A percentile compares a stretch with the other conserved stretches of the same genome.
phyloP scores from a whole-genome alignment of 2,329 filamentous ascomycete species.

The Monilinia fructigena region DNA sequence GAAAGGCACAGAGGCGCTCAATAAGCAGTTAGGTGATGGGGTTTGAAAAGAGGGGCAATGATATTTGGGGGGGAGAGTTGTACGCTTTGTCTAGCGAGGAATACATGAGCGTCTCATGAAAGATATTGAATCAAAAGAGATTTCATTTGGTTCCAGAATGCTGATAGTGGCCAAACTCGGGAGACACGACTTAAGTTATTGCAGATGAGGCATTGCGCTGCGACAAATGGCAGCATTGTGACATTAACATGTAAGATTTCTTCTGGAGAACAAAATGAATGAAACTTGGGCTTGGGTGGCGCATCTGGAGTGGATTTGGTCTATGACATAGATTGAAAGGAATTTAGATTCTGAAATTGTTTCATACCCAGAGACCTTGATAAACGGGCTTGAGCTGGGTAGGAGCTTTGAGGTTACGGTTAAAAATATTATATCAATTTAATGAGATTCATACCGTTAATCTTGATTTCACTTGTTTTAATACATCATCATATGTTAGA shows the following conservation, averaged over 20 bases:
- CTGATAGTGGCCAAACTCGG: conserved; percentile 78
- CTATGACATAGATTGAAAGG: background rate
- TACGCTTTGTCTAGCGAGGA: background rate
- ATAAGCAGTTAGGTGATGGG: conserved; percentile 36
- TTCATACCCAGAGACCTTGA: conserved; percentile 4
- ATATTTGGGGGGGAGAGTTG: no score
- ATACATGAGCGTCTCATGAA: background rate
- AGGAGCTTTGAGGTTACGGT: background rate
- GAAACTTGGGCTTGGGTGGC: background rate
- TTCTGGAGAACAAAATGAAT: background rate
- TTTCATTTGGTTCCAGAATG: conserved; percentile 71
- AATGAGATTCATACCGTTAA: background rate
- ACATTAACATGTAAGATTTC: background rate
- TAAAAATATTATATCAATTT: background rate
- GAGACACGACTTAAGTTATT: conserved; percentile 86
- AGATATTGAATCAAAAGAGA: conserved; percentile 56
- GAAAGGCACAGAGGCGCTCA: conserved; percentile 35
- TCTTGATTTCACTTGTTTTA: background rate
- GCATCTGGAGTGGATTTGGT: background rate
- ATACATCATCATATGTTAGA: no score
- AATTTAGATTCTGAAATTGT: background rate
- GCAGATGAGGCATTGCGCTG: conserved; percentile 75
- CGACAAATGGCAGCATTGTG: background rate
- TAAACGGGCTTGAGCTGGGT: background rate
- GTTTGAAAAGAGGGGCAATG: conserved; percentile 31